These are phyloP conservation scores for Solanum corneliomulleri DNA, from an alignment of 257 asterid species.

Conservation along the genomic window DNA sequence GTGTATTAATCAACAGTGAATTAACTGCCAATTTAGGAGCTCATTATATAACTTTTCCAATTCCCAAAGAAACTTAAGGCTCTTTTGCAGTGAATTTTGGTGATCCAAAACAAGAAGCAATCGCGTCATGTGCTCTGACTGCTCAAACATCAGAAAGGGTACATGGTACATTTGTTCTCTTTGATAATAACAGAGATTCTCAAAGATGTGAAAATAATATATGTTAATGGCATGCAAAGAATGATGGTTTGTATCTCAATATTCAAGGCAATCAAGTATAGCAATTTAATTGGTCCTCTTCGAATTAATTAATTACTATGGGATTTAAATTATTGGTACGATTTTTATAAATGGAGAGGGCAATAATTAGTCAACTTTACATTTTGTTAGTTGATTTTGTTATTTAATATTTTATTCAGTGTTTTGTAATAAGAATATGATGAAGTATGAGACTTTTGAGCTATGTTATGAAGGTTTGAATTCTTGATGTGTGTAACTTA, in stretches of 20 bases:
- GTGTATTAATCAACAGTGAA: neutral
- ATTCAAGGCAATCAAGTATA: neutral
- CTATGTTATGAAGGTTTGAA: neutral
- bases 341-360: neutral
- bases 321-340: neutral
- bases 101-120: neutral
- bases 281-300: neutral
- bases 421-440: neutral
- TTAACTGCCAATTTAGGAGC: neutral
- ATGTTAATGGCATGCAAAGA: neutral
- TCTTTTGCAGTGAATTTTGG: neutral
- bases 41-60: neutral
- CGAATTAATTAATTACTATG: neutral
- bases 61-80: neutral
- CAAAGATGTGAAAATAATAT: neutral
- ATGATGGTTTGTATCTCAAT: neutral
- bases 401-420: neutral
- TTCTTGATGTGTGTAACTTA: neutral
- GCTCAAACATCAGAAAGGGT: neutral
- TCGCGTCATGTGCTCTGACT: neutral
- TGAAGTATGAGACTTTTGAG: neutral
- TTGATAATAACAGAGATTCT: neutral
- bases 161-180: neutral
- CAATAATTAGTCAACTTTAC: neutral
- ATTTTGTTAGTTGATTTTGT: neutral